Base-by-base conservation (phyloP, 2,329 filamentous ascomycete species). In the Pseudonectria foliicola region DNA sequence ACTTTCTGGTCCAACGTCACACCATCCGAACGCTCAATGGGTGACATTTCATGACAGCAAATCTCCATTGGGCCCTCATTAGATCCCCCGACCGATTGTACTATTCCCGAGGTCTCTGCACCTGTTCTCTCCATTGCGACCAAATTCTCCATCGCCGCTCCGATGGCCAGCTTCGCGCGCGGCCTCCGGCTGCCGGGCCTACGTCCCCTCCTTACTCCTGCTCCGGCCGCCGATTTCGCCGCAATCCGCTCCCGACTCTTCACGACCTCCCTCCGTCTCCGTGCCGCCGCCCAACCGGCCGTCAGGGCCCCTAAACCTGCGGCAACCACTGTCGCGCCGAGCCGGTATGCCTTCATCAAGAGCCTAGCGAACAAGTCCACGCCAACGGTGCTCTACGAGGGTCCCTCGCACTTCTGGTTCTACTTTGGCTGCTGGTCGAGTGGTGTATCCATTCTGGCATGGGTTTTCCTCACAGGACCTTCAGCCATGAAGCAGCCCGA, bases 361-460 rank as follows among this genome's bases (percentile, higher is more conserved):
- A 70, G 67, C 39, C 67, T 85, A 25, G 71, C 75, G 11, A 62
- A 64, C 38, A 73, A 75, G 43, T 52, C 67, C n/a, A 60, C 66
- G 2, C 67, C 73, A 5, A 77, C 80, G 7, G 58, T 73, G 3
- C 65, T 86, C 28, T 86, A 83, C 63, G 67, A 80, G 49, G 71
- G 73, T 2, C 76, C 77, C 11, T 77, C 77, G 1, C 79, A 84
- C 49, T 71, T 72, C 37, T 68, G 70, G 59, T 82, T 79, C 56
- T 69, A 81, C 42, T 53, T 74, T 45, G 72, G 74, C 29, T 75
- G 75, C 52, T 79, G 80, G 57, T 56, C 62, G 11, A 70, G 74
- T 16, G 72, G 72, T 3, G 40, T 66, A 14, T 71, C 50, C 7
- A 55, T 64, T 21, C 39, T 64, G 13, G 38, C 46, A 1, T 64